Base-by-base conservation (phyloP, 768 basidiomycete species). In the Agrocybe pediades region DNA sequence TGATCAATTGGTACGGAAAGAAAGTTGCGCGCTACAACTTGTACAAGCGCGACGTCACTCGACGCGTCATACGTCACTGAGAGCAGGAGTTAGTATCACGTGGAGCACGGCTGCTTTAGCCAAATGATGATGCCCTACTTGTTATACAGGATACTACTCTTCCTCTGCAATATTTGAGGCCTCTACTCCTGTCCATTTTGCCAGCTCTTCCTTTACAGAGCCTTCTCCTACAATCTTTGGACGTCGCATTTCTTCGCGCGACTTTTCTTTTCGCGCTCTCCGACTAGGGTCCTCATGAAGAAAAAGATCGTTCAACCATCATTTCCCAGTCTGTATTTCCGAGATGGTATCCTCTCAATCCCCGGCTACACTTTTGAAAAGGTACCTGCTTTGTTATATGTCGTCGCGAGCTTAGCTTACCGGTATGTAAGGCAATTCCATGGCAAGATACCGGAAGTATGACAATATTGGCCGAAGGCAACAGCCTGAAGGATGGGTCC, bases 401-500 rank as follows among this genome's bases (percentile, higher is more conserved):
- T 6, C 17, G 8, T 24, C 56, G 40, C 39, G 16, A 20, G 6
- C 19, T 11, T 52, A 43, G 41, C 60, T 48, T 56, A 41, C 57
- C 23, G n/a, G 36, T 9, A 23, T 53, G 19, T 39, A 48, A 88
- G 86, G 86, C 83, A 19, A 64, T 71, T 17, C 77, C 74, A 70
- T 90, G 87, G 87, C 78, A 84, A 53, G 87, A 90, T 63, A 88
- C 86, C 0, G 87, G 87, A 47, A 85, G 85, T 55, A 79, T 85
- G 77, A 88, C 87, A 0, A 69, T 81, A 27, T 69, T 90, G 43
- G 85, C 84, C 0, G 86, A 88, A 65, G 87, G 87, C 19, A 83
- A 75, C 59, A 85, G 81, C 59, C 71, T 88, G 56, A 87, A 88
- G 71, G 86, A 88, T 62, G 80, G 84, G 27, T 84, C 84, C 3